Percentiles rank a stretch among this genome's conserved stretches.
Conservation (phyloP, 805 yeast genomes). For the Kazachstania viticola region DNA sequence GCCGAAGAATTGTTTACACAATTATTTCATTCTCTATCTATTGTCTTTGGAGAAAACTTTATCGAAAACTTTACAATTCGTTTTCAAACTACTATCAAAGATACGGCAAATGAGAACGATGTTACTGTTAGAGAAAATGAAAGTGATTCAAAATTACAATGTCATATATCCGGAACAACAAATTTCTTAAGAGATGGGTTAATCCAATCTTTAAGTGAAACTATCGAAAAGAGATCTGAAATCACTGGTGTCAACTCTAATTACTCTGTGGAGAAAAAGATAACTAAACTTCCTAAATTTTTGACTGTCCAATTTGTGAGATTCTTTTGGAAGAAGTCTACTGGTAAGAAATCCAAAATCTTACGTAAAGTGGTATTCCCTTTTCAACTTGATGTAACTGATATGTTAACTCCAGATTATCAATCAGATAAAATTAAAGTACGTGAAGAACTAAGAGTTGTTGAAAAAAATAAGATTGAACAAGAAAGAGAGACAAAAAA, state of each 20-base stretch:
- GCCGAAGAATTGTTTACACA: constrained; percentile 94
- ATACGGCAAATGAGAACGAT: constrained; percentile 43
- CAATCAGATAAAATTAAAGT: constrained; percentile 52
- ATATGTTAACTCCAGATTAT: constrained; percentile 71
- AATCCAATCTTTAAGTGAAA: constrained; percentile 59
- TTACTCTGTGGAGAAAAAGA: constrained; percentile 46
- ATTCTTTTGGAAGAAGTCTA: constrained; percentile 91
- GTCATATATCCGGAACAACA: constrained; percentile 78
- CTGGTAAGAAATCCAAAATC: constrained; percentile 83
- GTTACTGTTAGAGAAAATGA: constrained; percentile 42
- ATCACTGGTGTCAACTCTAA: constrained; percentile 57
- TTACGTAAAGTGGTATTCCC: constrained; percentile 92
- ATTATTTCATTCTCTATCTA: constrained; percentile 43
- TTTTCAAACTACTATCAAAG: constrained; percentile 51
- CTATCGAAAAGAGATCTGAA: constrained; percentile 67
- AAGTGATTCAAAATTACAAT: constrained; percentile 57
- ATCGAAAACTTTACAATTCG: constrained; percentile 52
- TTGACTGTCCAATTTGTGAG: constrained; percentile 87
- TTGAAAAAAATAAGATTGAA: constrained; percentile 65
- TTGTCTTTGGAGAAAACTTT: constrained; percentile 34
- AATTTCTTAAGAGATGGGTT: constrained; percentile 85
- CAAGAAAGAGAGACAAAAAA: constrained; percentile 61
- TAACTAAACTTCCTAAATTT: constrained; percentile 74
- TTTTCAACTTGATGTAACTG: constrained; percentile 79
- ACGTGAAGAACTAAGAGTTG: constrained; percentile 65